Evolutionary conservation across 176 grass and related monocot species (phyloP).

Genomic region (Hsuehochloa calcarea): DNA sequence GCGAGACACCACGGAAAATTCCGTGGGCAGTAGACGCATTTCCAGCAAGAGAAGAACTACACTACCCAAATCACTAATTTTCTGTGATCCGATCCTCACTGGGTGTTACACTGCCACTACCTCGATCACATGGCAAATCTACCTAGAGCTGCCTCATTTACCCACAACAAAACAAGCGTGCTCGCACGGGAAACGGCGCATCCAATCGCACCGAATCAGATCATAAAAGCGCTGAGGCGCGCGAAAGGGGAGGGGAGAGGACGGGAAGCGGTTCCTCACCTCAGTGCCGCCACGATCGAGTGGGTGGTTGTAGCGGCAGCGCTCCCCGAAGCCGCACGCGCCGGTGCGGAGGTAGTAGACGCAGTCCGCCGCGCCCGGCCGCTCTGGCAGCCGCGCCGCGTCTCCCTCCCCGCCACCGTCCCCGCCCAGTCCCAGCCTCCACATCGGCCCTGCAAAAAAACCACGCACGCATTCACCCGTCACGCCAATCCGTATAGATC

Average conservation of each 20-base stretch:
- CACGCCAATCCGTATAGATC: slow-evolving; percentile 26
- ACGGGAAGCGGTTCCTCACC: slow-evolving; percentile 27
- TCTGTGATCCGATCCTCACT: not conserved
- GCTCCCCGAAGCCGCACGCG: slow-evolving; percentile 79
- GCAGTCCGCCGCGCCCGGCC: slow-evolving; percentile 78
- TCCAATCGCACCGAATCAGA: not conserved
- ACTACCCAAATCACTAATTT: slow-evolving; percentile 26
- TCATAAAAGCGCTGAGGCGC: slow-evolving; percentile 6
- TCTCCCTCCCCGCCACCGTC: slow-evolving; percentile 22
- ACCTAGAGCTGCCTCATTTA: not conserved
- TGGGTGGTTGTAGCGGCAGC: slow-evolving; percentile 95
- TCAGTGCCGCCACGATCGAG: slow-evolving; percentile 55
- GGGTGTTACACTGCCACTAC: not conserved
- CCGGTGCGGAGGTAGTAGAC: slow-evolving; percentile 86
- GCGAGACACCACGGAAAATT: not conserved
- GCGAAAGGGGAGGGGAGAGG: not conserved
- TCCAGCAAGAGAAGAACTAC: slow-evolving; percentile 29
- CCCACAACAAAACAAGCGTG: not conserved
- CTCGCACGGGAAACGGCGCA: not conserved
- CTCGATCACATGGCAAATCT: not conserved
- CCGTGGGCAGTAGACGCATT: not conserved
- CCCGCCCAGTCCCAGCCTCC: slow-evolving; percentile 67
- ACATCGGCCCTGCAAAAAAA: slow-evolving; percentile 64
- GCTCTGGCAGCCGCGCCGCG: slow-evolving; percentile 58
- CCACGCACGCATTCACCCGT: slow-evolving; percentile 19